These are phyloP conservation scores for Euphorbia corollata DNA, from an alignment of 441 rosid genomes.

Conservation along the genomic window DNA sequence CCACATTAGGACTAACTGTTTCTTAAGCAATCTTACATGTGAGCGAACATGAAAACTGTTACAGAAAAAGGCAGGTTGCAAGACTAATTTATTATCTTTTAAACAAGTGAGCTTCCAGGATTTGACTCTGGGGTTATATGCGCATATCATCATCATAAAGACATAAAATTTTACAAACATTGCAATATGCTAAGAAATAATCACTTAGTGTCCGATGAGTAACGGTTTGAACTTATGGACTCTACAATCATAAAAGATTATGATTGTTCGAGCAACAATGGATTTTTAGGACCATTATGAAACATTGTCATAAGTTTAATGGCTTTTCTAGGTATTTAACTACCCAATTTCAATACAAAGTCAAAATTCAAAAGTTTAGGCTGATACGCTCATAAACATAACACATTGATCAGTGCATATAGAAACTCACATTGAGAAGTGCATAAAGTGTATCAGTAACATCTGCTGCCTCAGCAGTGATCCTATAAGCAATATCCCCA, in stretches of 20 bases:
- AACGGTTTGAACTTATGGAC: too few species aligned
- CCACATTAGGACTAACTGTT: background rate
- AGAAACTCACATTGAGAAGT: constrained; percentile 60
- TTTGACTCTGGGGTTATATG: background rate
- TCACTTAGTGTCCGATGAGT: background rate
- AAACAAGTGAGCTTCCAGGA: background rate
- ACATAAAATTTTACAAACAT: background rate
- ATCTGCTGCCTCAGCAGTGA: constrained; percentile 81
- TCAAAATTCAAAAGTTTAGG: too few species aligned
- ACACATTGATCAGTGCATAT: too few species aligned
- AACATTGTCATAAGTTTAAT: too few species aligned
- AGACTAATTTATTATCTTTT: background rate
- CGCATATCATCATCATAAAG: background rate
- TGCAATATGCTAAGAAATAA: background rate
- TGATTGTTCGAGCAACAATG: too few species aligned
- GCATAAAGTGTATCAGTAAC: constrained; percentile 65
- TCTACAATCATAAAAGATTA: too few species aligned
- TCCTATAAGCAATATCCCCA: constrained; percentile 74
- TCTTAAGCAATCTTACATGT: background rate
- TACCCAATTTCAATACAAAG: too few species aligned
- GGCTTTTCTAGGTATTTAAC: too few species aligned
- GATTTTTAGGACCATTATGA: too few species aligned
- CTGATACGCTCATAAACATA: too few species aligned
- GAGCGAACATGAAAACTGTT: background rate
- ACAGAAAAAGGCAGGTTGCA: background rate